Evolutionary conservation across 106 monocot species (phyloP), one percentile per base, ranked within the genome.

Genomic region (Dioscorea dumetorum): DNA sequence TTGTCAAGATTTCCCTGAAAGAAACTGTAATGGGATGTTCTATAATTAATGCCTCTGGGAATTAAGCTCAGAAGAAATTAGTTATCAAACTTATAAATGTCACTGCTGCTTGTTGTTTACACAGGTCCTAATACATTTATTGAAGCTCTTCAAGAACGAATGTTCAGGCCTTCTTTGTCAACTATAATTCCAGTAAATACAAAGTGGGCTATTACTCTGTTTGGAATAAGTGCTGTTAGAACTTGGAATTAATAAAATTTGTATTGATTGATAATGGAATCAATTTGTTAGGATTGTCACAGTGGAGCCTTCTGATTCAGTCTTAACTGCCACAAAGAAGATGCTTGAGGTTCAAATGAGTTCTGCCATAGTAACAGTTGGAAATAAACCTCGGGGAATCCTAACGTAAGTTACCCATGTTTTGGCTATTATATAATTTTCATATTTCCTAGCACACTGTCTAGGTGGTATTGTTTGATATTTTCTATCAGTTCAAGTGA

Each of bases 101-200:
- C 65, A 58, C 49, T 53, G 17, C 11, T 22, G 20, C 14, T 49
- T 4, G 5, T 33, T 49, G 11, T 66, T 32, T 70, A 15, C 84
- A 22, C 72, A 91, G 91, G 91, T 41, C 85, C 92, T 49, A 85
- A 85, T 60, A 64, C 82, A 70, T 88, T 88, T 78, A 76, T 88
- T 60, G 88, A 92, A 68, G 82, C 82, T 24, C 82, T 92, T 63
- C 82, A 85, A 31, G 92, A 85, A 54, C 67, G 80, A 59, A 85
- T 92, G 88, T 85, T 92, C 61, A 85, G 67, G 67, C 92, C 92
- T 59, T 88, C 88, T 60, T 67, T 92, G 31, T 88, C 88, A 28
- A 88, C 88, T 22, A 85, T 92, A 49, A 83, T 92, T 64, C 33
- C 78, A 31, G 83, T 82, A 69, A 83, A 81, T 80, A 58, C 92